Conservation (phyloP, 2,329 filamentous ascomycete species). For the Aspergillus carbonarius region DNA sequence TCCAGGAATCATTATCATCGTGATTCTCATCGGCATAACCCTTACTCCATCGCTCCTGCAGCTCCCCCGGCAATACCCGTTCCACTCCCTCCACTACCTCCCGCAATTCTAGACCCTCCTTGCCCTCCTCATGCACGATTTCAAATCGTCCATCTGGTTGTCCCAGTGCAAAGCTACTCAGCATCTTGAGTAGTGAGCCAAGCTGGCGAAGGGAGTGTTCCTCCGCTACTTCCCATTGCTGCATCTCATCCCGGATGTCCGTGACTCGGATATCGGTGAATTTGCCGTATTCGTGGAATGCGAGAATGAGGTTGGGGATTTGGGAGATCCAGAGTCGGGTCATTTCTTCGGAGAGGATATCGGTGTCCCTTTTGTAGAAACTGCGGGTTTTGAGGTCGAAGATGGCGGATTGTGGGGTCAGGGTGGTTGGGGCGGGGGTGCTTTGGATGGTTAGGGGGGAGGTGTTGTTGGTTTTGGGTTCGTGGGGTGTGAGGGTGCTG, state of each 20-base stretch:
- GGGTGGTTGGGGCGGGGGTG: background rate
- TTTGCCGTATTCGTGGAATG: conserved; percentile 46
- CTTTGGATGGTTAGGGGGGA: conserved; percentile 18
- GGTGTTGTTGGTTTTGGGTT: background rate
- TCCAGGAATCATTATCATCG: too few species aligned
- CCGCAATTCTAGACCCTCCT: background rate
- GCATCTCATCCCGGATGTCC: conserved; percentile 38
- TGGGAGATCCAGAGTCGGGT: conserved; percentile 53
- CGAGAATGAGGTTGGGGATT: conserved; percentile 53
- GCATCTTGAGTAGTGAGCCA: conserved; percentile 16
- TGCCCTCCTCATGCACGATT: background rate
- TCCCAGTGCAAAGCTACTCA: conserved; percentile 19
- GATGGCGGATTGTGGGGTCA: conserved; percentile 45
- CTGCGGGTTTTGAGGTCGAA: conserved; percentile 57
- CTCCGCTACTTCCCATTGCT: conserved; percentile 46
- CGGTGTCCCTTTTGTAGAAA: conserved; percentile 29
- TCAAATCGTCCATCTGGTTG: conserved; percentile 12
- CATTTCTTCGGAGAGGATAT: conserved; percentile 40
- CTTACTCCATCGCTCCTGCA: too few species aligned
- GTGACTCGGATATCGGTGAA: conserved; percentile 47
- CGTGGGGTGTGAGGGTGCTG: background rate
- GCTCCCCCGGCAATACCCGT: background rate
- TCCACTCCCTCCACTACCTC: background rate
- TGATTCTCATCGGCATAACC: too few species aligned
- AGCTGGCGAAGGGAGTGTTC: conserved; percentile 19